phyloP scores from a whole-genome alignment of 2,329 filamentous ascomycete species.

The Monilinia aucupariae region DNA sequence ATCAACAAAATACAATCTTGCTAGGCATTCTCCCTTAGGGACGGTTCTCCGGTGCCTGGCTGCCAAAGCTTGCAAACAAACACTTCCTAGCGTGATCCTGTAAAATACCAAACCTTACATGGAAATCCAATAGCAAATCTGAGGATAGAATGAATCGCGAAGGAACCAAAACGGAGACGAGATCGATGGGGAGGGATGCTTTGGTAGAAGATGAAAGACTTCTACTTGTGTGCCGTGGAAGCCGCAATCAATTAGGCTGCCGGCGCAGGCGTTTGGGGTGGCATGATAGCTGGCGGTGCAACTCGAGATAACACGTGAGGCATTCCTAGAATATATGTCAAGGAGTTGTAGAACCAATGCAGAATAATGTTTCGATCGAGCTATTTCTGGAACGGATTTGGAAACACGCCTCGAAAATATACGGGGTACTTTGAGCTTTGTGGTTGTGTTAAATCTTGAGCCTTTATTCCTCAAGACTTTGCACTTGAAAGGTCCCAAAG shows the following conservation, averaged over 20 bases:
- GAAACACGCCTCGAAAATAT: background rate
- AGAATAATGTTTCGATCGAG: background rate
- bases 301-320: background rate
- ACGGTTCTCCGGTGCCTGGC: too few species aligned
- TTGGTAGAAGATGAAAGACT: background rate
- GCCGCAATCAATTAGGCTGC: background rate
- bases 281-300: background rate
- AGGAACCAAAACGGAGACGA: background rate
- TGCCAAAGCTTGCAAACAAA: too few species aligned
- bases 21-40: too few species aligned
- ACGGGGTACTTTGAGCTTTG: background rate
- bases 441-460: background rate
- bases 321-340: background rate
- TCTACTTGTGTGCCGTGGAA: background rate
- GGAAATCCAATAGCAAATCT: background rate
- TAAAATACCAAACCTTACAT: too few species aligned
- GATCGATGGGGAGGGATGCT: background rate
- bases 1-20: too few species aligned
- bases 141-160: background rate
- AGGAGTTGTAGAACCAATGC: background rate
- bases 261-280: background rate
- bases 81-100: too few species aligned
- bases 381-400: too few species aligned
- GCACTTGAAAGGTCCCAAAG: background rate
- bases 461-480: background rate